A percentile compares a stretch with the other conserved stretches of the same genome.
These are phyloP conservation scores for Hanseniaspora mollemarum DNA, from an alignment of 805 yeast species.

Conservation along the genomic window DNA sequence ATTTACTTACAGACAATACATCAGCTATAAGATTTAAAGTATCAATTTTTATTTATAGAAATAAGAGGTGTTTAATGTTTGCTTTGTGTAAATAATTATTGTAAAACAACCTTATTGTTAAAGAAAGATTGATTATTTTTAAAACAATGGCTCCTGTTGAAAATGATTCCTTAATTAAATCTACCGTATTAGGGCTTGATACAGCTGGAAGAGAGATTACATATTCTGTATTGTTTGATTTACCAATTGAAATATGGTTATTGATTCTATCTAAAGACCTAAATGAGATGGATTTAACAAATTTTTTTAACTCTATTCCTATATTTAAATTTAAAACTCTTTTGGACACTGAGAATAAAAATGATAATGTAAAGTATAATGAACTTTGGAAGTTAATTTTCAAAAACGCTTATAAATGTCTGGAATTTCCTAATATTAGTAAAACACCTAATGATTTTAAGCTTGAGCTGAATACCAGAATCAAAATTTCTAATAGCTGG, in stretches of 20 bases:
- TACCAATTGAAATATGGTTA: conserved; percentile 14
- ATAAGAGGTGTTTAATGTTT: too few species aligned
- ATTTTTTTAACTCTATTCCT: conserved; percentile 15
- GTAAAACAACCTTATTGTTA: too few species aligned
- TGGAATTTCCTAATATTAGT: conserved; percentile 32
- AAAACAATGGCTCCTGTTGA: neutral
- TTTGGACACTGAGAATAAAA: neutral
- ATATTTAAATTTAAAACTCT: conserved; percentile 1
- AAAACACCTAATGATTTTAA: conserved; percentile 29
- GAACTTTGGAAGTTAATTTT: conserved; percentile 36
- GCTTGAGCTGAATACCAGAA: conserved; percentile 28
- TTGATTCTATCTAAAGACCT: conserved; percentile 7
- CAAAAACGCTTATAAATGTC: conserved; percentile 24
- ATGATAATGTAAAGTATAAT: conserved; percentile 22
- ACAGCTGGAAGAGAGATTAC: neutral
- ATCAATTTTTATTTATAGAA: too few species aligned
- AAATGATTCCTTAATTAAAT: neutral
- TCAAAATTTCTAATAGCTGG: conserved; percentile 27
- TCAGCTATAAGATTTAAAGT: too few species aligned
- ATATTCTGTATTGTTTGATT: conserved; percentile 6
- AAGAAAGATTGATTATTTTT: too few species aligned
- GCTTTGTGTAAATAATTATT: too few species aligned
- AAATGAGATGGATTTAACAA: conserved; percentile 4
- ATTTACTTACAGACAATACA: too few species aligned
- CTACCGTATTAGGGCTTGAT: neutral